These are phyloP conservation scores for Syzygium jambos DNA, from an alignment of 345 rosid species.

Conservation along the genomic window DNA sequence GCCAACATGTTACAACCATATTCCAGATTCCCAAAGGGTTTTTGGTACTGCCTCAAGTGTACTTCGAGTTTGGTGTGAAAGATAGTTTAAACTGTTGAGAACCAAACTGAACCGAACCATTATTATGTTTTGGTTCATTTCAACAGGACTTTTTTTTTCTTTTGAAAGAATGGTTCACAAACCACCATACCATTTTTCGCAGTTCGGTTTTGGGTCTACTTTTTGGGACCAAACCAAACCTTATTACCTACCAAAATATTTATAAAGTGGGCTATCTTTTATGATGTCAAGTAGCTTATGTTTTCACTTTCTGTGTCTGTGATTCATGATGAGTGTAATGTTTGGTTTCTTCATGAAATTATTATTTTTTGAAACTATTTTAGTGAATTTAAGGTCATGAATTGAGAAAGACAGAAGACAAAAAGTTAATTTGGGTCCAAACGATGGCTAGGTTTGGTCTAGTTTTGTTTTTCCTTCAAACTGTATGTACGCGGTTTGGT, in stretches of 20 bases:
- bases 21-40: neutral
- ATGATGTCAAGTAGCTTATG: neutral
- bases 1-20: neutral
- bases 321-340: neutral
- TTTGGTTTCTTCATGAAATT: neutral
- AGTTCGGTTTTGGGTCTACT: neutral
- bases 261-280: neutral
- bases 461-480: neutral
- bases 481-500: accelerated
- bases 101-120: neutral
- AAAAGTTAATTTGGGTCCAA: neutral
- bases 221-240: neutral
- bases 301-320: neutral
- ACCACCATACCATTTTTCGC: neutral
- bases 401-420: neutral
- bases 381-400: neutral
- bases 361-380: neutral
- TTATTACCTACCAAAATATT: neutral
- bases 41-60: neutral
- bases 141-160: neutral
- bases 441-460: neutral
- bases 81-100: neutral
- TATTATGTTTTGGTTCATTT: neutral
- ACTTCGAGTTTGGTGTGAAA: neutral
- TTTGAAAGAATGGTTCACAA: neutral